Base-by-base conservation (phyloP, 164 flowering plant species). In the Macadamia tetraphylla region DNA sequence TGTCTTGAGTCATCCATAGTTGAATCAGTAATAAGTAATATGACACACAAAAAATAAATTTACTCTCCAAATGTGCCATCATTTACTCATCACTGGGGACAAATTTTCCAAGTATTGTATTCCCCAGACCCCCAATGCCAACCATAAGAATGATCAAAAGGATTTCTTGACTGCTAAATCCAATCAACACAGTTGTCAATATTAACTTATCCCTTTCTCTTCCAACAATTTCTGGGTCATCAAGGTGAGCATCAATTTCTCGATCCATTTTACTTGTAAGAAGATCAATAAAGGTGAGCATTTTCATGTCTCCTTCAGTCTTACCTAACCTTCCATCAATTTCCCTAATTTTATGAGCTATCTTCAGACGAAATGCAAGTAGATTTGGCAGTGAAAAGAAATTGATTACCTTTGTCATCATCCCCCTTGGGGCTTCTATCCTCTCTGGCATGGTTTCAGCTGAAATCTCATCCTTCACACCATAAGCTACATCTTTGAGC, bases 271-370 rank as follows among this genome's bases (percentile, higher is more conserved):
- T 9, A 43, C 3, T 44, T 43, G 0, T 18, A 35, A 2, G 3
- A 35, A 35, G 40, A 40, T 13, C 17, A 40, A 6, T 5, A 6
- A 6, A 11, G 7, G 15, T 42, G 57, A 57, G 44, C 12, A 8
- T 8, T 14, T 13, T 5, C 23, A 9, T 46, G 6, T 55, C 44
- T 2, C 30, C 44, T 5, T 17, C 57, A 53, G 52, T 49, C 11
- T 32, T 52, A 62, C 32, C 66, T 0, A 69, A 53, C 3, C 40
- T 35, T 35, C 5, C 40, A 35, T 35, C 40, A 35, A 35, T 35
- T 35, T 35, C 40, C 40, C 40, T 44, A 14, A 70, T 43, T 55
- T 63, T 29, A 44, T 57, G 53, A 56, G 23, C 73, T 29, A 63
- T 70, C 29, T 57, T 70, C 1, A 14, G 48, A 53, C 49, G 11